phyloP scores from a whole-genome alignment of 331 rosid species.

The Acacia pycnantha region DNA sequence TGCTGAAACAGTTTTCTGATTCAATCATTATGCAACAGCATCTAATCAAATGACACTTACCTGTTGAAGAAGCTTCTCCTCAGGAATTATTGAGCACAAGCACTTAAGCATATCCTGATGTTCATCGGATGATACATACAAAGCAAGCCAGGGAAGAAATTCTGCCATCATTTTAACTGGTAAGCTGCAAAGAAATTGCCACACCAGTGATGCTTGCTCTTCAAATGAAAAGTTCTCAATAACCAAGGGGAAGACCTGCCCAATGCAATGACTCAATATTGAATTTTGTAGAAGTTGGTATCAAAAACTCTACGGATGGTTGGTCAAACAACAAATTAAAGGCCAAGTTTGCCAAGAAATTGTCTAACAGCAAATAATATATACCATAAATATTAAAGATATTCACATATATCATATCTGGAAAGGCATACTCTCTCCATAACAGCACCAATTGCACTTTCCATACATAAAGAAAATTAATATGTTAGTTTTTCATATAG shows the following conservation, averaged over 20 bases:
- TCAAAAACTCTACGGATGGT: background rate
- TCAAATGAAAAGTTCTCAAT: slow-evolving; percentile 34
- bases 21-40: background rate
- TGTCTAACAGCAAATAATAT: background rate
- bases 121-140: slow-evolving; percentile 28
- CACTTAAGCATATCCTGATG: slow-evolving; percentile 28
- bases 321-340: background rate
- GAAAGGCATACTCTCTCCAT: background rate
- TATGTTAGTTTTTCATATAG: background rate
- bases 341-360: background rate
- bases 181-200: slow-evolving; percentile 39
- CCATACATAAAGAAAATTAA: background rate
- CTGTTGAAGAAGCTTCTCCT: slow-evolving; percentile 38
- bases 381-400: background rate
- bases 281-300: background rate
- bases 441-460: background rate
- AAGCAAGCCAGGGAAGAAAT: slow-evolving; percentile 38
- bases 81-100: slow-evolving; percentile 29
- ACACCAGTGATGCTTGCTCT: slow-evolving; percentile 38
- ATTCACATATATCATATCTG: background rate
- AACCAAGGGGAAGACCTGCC: slow-evolving; percentile 42
- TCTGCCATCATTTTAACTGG: slow-evolving; percentile 39
- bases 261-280: slow-evolving; percentile 9
- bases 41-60: slow-evolving; percentile 18
- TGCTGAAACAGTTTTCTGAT: slow-evolving; percentile 5